Evolutionary conservation across 1,139 yeast species (phyloP).

Genomic region (Yamadazyma triangularis): DNA sequence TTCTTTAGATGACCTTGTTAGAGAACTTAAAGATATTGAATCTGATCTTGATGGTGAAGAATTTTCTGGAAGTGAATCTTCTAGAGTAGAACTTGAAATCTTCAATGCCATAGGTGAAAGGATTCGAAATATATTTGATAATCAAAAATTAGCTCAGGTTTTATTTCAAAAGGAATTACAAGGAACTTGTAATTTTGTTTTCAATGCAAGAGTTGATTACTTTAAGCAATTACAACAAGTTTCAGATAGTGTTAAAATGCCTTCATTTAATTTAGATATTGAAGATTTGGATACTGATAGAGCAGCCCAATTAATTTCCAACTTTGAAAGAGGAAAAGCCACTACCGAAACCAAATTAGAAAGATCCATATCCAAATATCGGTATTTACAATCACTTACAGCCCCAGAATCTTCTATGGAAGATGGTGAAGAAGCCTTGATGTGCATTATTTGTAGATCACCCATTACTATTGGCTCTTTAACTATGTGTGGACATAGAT

Average conservation of each 20-base stretch:
- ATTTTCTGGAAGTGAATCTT: slow-evolving; percentile 6
- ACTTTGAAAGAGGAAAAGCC: slow-evolving; percentile 1
- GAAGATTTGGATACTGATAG: slow-evolving; percentile 12
- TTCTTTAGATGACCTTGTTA: slow-evolving; percentile 30
- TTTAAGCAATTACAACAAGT: slow-evolving; percentile 80
- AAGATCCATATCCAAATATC: slow-evolving; percentile 48
- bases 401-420: slow-evolving; percentile 15
- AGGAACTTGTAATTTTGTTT: slow-evolving; percentile 56
- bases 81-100: slow-evolving; percentile 15
- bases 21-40: slow-evolving; percentile 22
- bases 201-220: slow-evolving; percentile 74
- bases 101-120: slow-evolving; percentile 20
- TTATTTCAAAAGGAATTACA: slow-evolving; percentile 45
- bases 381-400: slow-evolving; percentile 54
- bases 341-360: slow-evolving; percentile 18
- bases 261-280: slow-evolving; percentile 17
- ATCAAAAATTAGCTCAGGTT: slow-evolving; percentile 36
- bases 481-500: slow-evolving; percentile 87
- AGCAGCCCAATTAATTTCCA: neutral
- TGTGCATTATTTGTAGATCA: slow-evolving; percentile 76
- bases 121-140: slow-evolving; percentile 30
- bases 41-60: slow-evolving; percentile 18
- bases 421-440: slow-evolving; percentile 29
- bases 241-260: slow-evolving; percentile 66
- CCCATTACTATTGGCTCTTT: slow-evolving; percentile 69